Conservation (phyloP, 1,284 basidiomycete species). For the Neotropicomus parvogracilis region DNA sequence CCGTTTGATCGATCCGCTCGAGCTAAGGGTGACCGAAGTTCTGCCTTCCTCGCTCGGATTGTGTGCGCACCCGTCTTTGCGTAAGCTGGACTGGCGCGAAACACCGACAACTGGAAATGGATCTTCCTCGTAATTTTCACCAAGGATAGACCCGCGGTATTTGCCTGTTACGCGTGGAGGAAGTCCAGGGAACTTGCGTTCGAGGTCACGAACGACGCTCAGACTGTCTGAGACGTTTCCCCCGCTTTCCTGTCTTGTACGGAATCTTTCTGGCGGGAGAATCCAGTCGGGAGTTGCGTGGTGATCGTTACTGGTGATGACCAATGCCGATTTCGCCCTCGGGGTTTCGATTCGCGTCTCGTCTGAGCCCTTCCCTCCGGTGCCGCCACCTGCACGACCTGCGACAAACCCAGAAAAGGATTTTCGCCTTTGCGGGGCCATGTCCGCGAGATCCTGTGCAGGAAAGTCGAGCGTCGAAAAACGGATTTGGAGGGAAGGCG, state of each 20-base stretch:
- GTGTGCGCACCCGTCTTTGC: slow-evolving; percentile 1
- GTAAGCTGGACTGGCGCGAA: slow-evolving; percentile 28
- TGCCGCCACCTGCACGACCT: neutral
- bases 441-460: slow-evolving; percentile 35
- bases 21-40: slow-evolving; percentile 7
- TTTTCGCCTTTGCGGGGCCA: slow-evolving; percentile 20
- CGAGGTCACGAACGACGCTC: slow-evolving; percentile 45
- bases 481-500: slow-evolving; percentile 59
- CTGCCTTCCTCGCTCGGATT: slow-evolving; percentile 18
- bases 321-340: slow-evolving; percentile 13
- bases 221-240: slow-evolving; percentile 37
- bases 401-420: slow-evolving; percentile 13
- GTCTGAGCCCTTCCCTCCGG: slow-evolving; percentile 3
- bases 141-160: slow-evolving; percentile 34
- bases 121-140: slow-evolving; percentile 27
- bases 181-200: slow-evolving; percentile 50
- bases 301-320: neutral
- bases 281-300: slow-evolving; percentile 15
- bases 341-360: slow-evolving; percentile 15
- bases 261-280: slow-evolving; percentile 8
- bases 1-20: slow-evolving; percentile 28
- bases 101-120: slow-evolving; percentile 25
- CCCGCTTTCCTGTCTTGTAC: slow-evolving; percentile 19
- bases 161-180: slow-evolving; percentile 38
- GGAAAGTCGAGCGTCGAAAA: slow-evolving; percentile 55